A percentile compares a stretch with the other conserved stretches of the same genome.
Evolutionary conservation across 1,284 basidiomycete species (phyloP).

Genomic region (Ceratobasidium sp.): DNA sequence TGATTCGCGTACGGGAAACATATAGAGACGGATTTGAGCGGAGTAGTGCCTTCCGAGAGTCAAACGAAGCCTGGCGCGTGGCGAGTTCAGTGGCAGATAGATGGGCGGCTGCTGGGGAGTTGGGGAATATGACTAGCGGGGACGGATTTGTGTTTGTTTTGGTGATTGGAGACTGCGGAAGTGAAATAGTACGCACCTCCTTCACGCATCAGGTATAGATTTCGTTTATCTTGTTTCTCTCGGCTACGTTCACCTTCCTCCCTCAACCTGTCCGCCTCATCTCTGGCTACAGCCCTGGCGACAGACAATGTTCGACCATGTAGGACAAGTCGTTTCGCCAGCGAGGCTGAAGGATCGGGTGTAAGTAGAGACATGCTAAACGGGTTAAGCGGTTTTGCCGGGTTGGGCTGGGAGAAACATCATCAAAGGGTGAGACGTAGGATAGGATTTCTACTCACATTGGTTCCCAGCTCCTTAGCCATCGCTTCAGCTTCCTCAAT

Average conservation of each 20-base stretch:
- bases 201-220: conserved; percentile 95
- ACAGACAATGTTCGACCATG: conserved; percentile 95
- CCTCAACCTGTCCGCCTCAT: conserved; percentile 86
- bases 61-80: conserved; percentile 85
- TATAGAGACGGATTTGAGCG: conserved; percentile 93
- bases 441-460: background rate
- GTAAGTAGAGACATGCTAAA: conserved; percentile 90
- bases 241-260: conserved; percentile 87
- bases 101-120: conserved; percentile 78
- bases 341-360: conserved; percentile 91
- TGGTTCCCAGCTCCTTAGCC: conserved; percentile 62
- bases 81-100: conserved; percentile 82
- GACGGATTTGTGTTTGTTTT: background rate
- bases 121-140: conserved; percentile 83
- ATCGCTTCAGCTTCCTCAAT: conserved; percentile 85
- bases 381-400: conserved; percentile 73
- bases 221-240: conserved; percentile 94
- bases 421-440: conserved; percentile 50
- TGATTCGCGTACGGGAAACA: conserved; percentile 93
- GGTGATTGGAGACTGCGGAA: background rate
- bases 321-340: conserved; percentile 86
- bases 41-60: conserved; percentile 81
- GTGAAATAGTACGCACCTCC: conserved; percentile 76
- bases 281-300: conserved; percentile 89
- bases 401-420: conserved; percentile 51